Base-by-base conservation (phyloP, 1,139 yeast species). In the Candida dubliniensis region DNA sequence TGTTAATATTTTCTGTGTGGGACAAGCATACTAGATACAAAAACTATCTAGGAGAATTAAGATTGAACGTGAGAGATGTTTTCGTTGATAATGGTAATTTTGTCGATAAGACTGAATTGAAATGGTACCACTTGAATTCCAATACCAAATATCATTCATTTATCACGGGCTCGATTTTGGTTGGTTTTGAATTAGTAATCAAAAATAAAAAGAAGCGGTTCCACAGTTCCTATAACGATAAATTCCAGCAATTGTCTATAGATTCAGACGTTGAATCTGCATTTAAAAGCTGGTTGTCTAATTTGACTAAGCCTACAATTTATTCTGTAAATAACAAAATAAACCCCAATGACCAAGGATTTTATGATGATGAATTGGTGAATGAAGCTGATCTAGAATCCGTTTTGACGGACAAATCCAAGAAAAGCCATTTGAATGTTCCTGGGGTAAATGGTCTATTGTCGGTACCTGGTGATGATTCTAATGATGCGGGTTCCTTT, bases 41-140 rank as follows among this genome's bases (percentile, higher is more conserved):
- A 53, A 72, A 68, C 43, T 82, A 81, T 55, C 59, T 82, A 43
- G 88, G 88, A 1, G 87, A 82, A 51, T 61, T 77, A 24, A 59
- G 82, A 32, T 50, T 82, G 12, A 64, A 69, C n/a, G 51, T 81
- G 5, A 50, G 61, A 4, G 79, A 77, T 23, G 49, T 79, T 3
- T 76, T 81, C 49, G 49, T 54, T 26, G 56, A 47, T 32, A 42
- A 37, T 9, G 61, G 49, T 8, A 45, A 45, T 29, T 61, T 60
- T 44, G 13, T 4, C 4, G 40, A 27, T 11, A 55, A 50, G 40
- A 61, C 69, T 2, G 75, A 67, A 0, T 66, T 74, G 15, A 68
- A 69, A 47, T 81, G 85, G 85, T 76, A 69, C 54, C 65, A 68
- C 43, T 60, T 82, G 10, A 71, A 73, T 46, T 79, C 85, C 2